Evolutionary conservation across 2,329 filamentous ascomycete genomes (phyloP).

Genomic region (Paraphoma chrysanthemicola): DNA sequence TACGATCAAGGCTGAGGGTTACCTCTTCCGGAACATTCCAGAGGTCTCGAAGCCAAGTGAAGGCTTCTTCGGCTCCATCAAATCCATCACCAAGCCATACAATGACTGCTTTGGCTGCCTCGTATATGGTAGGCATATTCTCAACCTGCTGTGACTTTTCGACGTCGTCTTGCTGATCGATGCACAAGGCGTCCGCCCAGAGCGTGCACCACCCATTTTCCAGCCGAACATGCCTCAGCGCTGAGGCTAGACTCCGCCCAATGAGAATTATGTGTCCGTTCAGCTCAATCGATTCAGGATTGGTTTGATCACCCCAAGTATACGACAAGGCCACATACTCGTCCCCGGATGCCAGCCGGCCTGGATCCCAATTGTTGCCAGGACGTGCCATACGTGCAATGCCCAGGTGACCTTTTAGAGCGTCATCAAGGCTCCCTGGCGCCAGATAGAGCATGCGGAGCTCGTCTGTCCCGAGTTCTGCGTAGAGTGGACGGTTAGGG

Average conservation of each 20-base stretch:
- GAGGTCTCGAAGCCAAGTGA: neutral
- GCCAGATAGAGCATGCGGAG: neutral
- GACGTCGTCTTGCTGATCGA: neutral
- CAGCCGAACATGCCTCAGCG: neutral
- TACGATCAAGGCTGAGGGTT: neutral
- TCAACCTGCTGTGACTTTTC: neutral
- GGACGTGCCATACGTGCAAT: neutral
- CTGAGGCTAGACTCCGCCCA: neutral
- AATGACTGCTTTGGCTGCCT: neutral
- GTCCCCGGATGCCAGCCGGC: neutral
- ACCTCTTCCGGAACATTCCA: neutral
- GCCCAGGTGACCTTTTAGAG: neutral
- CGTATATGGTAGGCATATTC: neutral
- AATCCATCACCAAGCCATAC: neutral
- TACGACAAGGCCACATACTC: neutral
- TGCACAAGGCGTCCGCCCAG: neutral
- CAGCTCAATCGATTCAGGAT: neutral
- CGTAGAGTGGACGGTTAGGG: neutral
- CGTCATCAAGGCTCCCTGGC: neutral
- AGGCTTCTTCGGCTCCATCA: neutral
- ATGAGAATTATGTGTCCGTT: neutral
- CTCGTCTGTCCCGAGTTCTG: neutral
- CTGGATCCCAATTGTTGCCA: neutral
- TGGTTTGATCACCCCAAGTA: neutral
- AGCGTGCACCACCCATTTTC: neutral